Conservation (phyloP, 495 filamentous ascomycete species). For the Penicillium waksmanii region DNA sequence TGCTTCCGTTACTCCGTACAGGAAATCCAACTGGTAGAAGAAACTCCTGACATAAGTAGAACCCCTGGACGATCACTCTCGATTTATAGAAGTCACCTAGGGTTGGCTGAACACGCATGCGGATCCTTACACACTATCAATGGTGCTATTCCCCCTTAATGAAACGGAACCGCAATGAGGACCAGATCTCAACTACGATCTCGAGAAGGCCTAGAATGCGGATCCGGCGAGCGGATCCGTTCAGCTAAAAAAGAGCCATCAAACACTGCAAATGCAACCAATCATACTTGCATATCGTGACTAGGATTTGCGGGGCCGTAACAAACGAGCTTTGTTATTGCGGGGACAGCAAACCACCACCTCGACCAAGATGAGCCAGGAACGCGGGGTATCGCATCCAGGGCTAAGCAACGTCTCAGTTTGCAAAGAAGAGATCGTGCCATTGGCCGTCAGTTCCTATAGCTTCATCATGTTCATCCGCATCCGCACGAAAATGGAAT, state of each 20-base stretch:
- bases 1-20: too few relatives aligned
- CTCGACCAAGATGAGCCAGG: not conserved
- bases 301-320: not conserved
- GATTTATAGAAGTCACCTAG: too few relatives aligned
- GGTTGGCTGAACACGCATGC: not conserved
- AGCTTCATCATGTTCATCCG: not conserved
- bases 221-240: slow-evolving; percentile 2
- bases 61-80: too few relatives aligned
- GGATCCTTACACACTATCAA: not conserved
- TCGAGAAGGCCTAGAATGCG: not conserved
- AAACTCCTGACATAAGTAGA: too few relatives aligned
- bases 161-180: not conserved
- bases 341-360: not conserved
- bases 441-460: not conserved
- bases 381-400: too few relatives aligned
- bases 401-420: too few relatives aligned
- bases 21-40: too few relatives aligned
- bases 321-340: not conserved
- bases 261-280: not conserved
- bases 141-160: not conserved
- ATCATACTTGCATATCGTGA: not conserved
- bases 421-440: not conserved
- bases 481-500: not conserved
- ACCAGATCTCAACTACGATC: not conserved
- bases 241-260: not conserved